A percentile compares a stretch with the other conserved stretches of the same genome.
Evolutionary conservation across 2,329 filamentous ascomycete genomes (phyloP).

Genomic region (Immersiporthe knoxdaviesiana): DNA sequence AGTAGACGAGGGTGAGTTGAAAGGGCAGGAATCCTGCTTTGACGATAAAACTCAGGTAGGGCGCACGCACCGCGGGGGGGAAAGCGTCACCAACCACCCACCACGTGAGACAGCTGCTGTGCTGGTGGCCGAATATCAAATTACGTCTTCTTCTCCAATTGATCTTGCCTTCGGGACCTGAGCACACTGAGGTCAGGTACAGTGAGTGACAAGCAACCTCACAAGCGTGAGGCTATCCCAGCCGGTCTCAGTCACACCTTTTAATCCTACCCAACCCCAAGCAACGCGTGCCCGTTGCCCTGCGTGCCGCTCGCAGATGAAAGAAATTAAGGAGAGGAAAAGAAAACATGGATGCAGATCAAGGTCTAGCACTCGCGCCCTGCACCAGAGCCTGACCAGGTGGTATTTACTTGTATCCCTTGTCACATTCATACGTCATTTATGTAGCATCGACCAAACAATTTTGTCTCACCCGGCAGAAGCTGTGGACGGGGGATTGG

Average conservation of each 20-base stretch:
- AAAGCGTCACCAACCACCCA: not conserved
- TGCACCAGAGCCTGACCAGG: not conserved
- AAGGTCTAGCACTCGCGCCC: not conserved
- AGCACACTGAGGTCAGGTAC: not conserved
- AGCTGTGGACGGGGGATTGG: not conserved
- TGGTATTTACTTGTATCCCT: not conserved
- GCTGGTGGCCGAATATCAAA: not conserved
- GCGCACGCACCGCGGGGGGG: not conserved
- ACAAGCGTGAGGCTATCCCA: not conserved
- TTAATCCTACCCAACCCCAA: not conserved
- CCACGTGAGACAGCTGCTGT: slow-evolving; percentile 1
- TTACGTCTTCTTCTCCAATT: not conserved
- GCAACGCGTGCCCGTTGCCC: too few relatives aligned
- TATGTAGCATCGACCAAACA: not conserved
- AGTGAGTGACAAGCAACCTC: not conserved
- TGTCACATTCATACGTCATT: slow-evolving; percentile 1
- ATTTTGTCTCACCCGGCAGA: not conserved
- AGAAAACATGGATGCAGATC: not conserved
- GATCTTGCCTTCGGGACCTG: too few relatives aligned
- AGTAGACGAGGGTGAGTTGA: too few relatives aligned
- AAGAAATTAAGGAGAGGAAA: not conserved
- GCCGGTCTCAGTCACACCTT: not conserved
- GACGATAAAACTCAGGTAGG: not conserved
- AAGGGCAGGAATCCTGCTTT: not conserved
- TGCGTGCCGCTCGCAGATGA: not conserved